A percentile compares a stretch with the other conserved stretches of the same genome.
Evolutionary conservation across 2,329 filamentous ascomycete species (phyloP).

Genomic region (Akanthomyces lecanii): DNA sequence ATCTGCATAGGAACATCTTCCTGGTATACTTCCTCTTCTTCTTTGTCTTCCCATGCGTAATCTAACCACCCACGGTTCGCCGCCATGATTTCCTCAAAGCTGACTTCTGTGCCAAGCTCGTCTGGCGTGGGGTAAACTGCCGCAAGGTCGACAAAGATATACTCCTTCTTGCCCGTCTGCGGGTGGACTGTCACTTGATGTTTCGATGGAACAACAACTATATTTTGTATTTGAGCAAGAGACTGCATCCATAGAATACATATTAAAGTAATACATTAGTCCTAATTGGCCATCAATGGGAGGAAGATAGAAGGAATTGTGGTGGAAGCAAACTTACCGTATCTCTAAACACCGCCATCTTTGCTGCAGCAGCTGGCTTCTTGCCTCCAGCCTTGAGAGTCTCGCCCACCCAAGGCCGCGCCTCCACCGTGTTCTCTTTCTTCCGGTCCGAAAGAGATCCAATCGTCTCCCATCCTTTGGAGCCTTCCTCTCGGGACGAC

Average conservation of each 20-base stretch:
- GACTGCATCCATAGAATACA: conserved; percentile 47
- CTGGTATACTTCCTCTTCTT: conserved; percentile 35
- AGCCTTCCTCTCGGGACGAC: conserved; percentile 47
- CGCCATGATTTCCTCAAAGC: conserved; percentile 89
- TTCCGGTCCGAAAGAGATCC: conserved; percentile 80
- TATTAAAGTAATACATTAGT: conserved; percentile 69
- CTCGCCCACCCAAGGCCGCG: conserved; percentile 88
- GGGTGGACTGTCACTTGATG: conserved; percentile 80
- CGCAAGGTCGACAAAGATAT: conserved; percentile 82
- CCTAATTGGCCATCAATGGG: conserved; percentile 84
- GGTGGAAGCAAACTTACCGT: conserved; percentile 58
- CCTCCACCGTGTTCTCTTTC: conserved; percentile 87
- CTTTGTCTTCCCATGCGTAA: conserved; percentile 46
- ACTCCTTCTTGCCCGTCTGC: conserved; percentile 75
- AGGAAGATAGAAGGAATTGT: conserved; percentile 41
- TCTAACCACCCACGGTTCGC: conserved; percentile 66
- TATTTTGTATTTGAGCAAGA: conserved; percentile 58
- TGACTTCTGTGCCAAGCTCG: conserved; percentile 68
- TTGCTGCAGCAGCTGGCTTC: conserved; percentile 63
- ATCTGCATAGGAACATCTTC: conserved; percentile 22
- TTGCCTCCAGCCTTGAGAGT: conserved; percentile 84
- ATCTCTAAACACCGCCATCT: conserved; percentile 94
- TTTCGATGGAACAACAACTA: conserved; percentile 64
- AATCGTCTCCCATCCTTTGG: conserved; percentile 88
- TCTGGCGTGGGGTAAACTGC: conserved; percentile 76